Evolutionary conservation across 2,329 filamentous ascomycete species (phyloP).

Genomic region (Epichloe festucae): DNA sequence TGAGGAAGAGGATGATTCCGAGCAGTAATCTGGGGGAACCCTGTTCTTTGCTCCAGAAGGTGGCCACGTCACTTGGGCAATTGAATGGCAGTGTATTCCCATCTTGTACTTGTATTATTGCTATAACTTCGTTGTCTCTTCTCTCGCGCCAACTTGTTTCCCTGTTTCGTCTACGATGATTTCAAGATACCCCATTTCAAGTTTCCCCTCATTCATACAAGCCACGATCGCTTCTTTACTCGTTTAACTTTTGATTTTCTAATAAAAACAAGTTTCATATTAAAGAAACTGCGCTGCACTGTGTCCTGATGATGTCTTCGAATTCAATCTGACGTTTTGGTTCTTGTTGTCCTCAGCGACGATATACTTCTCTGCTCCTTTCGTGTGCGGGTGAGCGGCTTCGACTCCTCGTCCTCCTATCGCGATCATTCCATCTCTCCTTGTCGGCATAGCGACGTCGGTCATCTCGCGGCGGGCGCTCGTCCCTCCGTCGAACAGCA

Average conservation of each 20-base stretch:
- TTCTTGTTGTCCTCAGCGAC: slow-evolving; percentile 25
- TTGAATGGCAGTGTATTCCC: background rate
- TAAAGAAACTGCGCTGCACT: background rate
- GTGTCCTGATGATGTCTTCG: background rate
- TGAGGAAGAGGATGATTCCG: slow-evolving; percentile 59
- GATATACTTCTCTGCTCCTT: slow-evolving; percentile 33
- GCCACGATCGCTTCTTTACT: background rate
- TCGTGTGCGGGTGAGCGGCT: slow-evolving; percentile 27
- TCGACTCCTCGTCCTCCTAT: slow-evolving; percentile 27
- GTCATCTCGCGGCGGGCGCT: slow-evolving; percentile 20
- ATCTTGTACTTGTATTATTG: background rate
- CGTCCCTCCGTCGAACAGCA: slow-evolving; percentile 21
- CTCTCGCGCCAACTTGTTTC: background rate
- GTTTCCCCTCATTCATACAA: background rate
- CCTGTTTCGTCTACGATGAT: slow-evolving; percentile 3
- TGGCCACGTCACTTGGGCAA: too few species aligned
- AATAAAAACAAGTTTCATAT: background rate
- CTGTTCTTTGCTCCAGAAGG: too few species aligned
- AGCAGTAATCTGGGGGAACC: slow-evolving; percentile 13
- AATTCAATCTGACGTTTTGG: background rate
- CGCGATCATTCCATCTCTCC: slow-evolving; percentile 28
- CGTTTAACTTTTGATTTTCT: background rate
- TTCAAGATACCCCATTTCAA: slow-evolving; percentile 3
- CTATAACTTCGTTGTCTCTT: background rate
- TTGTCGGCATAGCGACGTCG: slow-evolving; percentile 20